Conservation (phyloP, 805 yeast genomes). For the Barnettozyma botsteinii region DNA sequence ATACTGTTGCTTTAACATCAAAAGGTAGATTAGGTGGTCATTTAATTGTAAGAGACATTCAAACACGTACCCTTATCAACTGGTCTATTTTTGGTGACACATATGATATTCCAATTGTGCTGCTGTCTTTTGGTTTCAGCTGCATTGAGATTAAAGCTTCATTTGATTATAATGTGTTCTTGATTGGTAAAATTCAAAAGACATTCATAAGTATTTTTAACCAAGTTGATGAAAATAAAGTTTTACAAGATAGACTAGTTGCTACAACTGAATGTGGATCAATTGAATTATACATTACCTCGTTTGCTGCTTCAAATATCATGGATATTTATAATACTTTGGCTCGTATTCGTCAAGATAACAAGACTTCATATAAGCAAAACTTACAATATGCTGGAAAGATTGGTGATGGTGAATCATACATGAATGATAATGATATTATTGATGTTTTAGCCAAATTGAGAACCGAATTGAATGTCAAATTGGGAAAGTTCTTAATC, state of each 20-base stretch:
- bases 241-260: slow-evolving; percentile 54
- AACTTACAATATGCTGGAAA: slow-evolving; percentile 54
- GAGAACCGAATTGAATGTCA: slow-evolving; percentile 63
- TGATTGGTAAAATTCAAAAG: slow-evolving; percentile 48
- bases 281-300: slow-evolving; percentile 64
- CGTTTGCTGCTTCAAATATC: slow-evolving; percentile 78
- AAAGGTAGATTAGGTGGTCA: slow-evolving; percentile 80
- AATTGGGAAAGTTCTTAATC: slow-evolving; percentile 47
- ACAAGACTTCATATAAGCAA: slow-evolving; percentile 65
- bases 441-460: slow-evolving; percentile 34
- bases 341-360: slow-evolving; percentile 67
- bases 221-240: slow-evolving; percentile 44
- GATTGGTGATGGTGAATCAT: neutral
- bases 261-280: slow-evolving; percentile 45
- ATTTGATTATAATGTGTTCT: slow-evolving; percentile 82
- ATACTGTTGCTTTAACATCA: slow-evolving; percentile 44
- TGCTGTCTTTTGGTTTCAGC: slow-evolving; percentile 51
- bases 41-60: slow-evolving; percentile 42
- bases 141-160: slow-evolving; percentile 55
- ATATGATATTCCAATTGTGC: slow-evolving; percentile 60
- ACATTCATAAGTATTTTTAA: slow-evolving; percentile 58
- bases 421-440: slow-evolving; percentile 19
- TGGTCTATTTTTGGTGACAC: slow-evolving; percentile 53
- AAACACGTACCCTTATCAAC: slow-evolving; percentile 58
- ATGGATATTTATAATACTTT: slow-evolving; percentile 72